These are phyloP conservation scores for Fusarium xyrophilum DNA, from an alignment of 2,329 filamentous ascomycete genomes.

Conservation along the genomic window DNA sequence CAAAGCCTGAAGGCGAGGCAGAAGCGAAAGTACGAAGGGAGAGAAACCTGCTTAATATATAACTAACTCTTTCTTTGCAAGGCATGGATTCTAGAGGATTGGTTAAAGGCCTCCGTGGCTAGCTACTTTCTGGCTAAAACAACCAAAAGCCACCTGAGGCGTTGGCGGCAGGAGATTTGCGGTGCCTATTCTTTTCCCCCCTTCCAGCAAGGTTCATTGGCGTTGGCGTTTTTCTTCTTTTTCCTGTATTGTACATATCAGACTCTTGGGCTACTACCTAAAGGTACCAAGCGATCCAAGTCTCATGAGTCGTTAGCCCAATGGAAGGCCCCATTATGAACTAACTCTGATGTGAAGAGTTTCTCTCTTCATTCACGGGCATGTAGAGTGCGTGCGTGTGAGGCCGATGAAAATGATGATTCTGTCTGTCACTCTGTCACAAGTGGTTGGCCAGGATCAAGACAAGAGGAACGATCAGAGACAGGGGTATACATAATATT, in stretches of 20 bases:
- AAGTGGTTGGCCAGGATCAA: conserved; percentile 17
- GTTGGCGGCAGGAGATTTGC: conserved; percentile 33
- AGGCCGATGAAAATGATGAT: conserved; percentile 7
- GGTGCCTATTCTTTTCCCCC: conserved; percentile 15
- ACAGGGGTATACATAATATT: conserved; percentile 23
- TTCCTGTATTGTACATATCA: neutral
- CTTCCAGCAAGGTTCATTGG: conserved; percentile 30
- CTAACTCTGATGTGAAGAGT: neutral
- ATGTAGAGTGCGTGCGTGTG: conserved; percentile 10
- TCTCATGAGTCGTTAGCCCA: conserved; percentile 4
- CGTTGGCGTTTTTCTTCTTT: conserved; percentile 8
- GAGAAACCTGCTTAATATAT: neutral
- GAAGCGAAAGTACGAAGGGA: conserved; percentile 11
- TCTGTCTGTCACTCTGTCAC: neutral
- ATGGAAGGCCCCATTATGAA: neutral
- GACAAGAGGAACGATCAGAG: conserved; percentile 25
- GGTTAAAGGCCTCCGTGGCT: conserved; percentile 6
- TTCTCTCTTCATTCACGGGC: neutral
- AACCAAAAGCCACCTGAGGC: conserved; percentile 28
- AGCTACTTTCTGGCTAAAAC: conserved; percentile 26
- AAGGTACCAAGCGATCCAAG: neutral
- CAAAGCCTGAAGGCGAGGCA: conserved; percentile 3
- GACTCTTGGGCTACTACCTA: conserved; percentile 4
- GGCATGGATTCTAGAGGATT: neutral
- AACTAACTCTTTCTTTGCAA: neutral